Percentiles rank a stretch among this genome's conserved stretches.
Conservation (phyloP, 495 filamentous ascomycete genomes). For the Sordaria brevicollis region DNA sequence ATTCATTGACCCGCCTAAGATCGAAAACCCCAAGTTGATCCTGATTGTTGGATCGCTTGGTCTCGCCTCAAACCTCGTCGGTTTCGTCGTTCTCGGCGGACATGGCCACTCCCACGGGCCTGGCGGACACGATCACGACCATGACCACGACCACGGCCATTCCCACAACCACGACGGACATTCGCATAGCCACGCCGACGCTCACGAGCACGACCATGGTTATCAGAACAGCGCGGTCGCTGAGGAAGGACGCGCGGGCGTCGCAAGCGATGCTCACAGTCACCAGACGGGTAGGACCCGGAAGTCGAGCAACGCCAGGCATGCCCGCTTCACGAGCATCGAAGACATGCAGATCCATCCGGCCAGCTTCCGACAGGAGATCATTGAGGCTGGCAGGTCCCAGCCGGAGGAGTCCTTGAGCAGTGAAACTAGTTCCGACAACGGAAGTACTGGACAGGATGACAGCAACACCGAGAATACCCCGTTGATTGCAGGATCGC, state of each 20-base stretch:
- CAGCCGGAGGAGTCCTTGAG: constrained; percentile 39
- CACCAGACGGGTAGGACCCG: constrained; percentile 17
- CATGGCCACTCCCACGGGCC: constrained; percentile 79
- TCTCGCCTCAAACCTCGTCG: constrained; percentile 81
- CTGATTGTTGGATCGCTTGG: constrained; percentile 80
- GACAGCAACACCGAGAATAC: constrained; percentile 38
- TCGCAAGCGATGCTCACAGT: constrained; percentile 3
- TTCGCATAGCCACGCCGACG: constrained; percentile 56
- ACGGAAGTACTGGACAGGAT: constrained; percentile 38
- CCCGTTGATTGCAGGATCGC: constrained; percentile 26
- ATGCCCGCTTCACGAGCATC: constrained; percentile 42
- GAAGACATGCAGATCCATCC: constrained; percentile 80
- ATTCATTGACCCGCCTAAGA: constrained; percentile 78
- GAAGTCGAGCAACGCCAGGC: constrained; percentile 41
- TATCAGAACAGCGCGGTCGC: constrained; percentile 17
- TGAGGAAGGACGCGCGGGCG: constrained; percentile 17
- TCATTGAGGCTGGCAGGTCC: constrained; percentile 61
- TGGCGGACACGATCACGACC: constrained; percentile 37
- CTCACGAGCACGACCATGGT: constrained; percentile 27
- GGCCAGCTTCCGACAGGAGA: constrained; percentile 81
- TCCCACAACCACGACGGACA: constrained; percentile 47
- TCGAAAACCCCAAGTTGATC: constrained; percentile 73
- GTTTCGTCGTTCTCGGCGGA: constrained; percentile 82
- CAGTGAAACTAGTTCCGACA: constrained; percentile 42
- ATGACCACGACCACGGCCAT: constrained; percentile 55